Conservation (phyloP, 768 basidiomycete genomes). For the Baorangia bicolor region DNA sequence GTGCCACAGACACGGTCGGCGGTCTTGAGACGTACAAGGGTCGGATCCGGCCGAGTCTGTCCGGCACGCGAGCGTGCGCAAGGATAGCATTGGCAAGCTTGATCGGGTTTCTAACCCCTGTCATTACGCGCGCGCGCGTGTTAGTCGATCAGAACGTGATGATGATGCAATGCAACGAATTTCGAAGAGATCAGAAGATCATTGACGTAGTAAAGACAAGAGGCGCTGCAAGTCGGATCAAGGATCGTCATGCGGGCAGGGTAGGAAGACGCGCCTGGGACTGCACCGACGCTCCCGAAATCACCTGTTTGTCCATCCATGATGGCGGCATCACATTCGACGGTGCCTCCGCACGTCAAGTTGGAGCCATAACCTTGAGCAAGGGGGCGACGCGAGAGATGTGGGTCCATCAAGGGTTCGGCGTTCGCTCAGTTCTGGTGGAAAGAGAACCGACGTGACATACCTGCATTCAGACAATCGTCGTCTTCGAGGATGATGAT, state of each 20-base stretch:
- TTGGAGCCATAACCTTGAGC: conserved; percentile 71
- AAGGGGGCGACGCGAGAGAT: neutral
- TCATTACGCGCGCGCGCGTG: neutral
- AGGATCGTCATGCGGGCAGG: neutral
- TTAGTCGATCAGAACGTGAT: neutral
- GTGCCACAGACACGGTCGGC: neutral
- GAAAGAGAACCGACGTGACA: neutral
- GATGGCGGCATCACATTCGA: conserved; percentile 81
- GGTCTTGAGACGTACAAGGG: conserved; percentile 51
- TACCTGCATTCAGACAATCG: conserved; percentile 70
- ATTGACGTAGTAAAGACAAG: neutral
- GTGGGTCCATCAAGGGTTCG: neutral
- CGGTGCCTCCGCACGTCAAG: conserved; percentile 66
- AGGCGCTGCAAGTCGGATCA: neutral
- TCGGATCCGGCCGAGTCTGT: conserved; percentile 62
- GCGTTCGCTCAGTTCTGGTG: neutral
- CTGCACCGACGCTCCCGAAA: conserved; percentile 78
- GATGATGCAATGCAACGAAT: neutral
- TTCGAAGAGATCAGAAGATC: neutral
- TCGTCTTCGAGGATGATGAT: conserved; percentile 65
- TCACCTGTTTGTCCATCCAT: conserved; percentile 49
- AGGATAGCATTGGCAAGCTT: conserved; percentile 56
- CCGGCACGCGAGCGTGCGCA: conserved; percentile 45
- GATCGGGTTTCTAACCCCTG: conserved; percentile 74
- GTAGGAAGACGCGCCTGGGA: conserved; percentile 48